Evolutionary conservation across 495 filamentous ascomycete genomes (phyloP), one percentile per base, ranked within the genome.

Genomic region (Neurospora discreta): DNA sequence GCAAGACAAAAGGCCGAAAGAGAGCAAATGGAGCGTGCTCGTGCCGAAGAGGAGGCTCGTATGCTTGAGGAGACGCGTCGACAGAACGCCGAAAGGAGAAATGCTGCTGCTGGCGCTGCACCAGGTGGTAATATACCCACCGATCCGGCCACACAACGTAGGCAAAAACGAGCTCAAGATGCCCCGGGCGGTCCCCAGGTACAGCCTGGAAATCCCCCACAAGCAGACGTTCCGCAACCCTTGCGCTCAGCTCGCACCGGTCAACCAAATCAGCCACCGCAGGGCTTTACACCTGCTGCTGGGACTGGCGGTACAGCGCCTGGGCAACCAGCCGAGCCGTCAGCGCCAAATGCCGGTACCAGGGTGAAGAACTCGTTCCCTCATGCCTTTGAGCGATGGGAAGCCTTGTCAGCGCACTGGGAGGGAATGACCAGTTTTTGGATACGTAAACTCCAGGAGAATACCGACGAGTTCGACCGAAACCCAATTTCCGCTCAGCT

Each of bases 381-480:
- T 18, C 96, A 99, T 82, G 95, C 95, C 2, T 99, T 99, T 74
- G 94, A 99, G 79, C 88, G 95, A 52, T 99, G 96, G 95, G 95
- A 99, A 75, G 93, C 91, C 0, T 84, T 99, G 8, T 98, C 96
- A 0, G 95, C 96, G 16, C 95, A 98, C 75, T 99, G 96, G 95
- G 95, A 99, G 79, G 95, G 95, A 18, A 87, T 98, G 71, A 99
- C 95, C 1, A 92, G 92, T 69, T 98, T 96, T 82, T 98, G 95
- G 95, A 95, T 99, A 71, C 92, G 92, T 40, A 89, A 93, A 72
- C 85, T 98, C 0, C 93, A 98, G 78, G 88, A 94, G 76, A 97
- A 95, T 79, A 91, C 90, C 36, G 89, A 93, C 18, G 94, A 97
- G 74, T 85, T 97, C 26, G 88, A 89, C 72, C 86, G 89, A 26